Evolutionary conservation across 2,329 filamentous ascomycete genomes (phyloP), one percentile per base, ranked within the genome.

Genomic region (Pseudocercospora fijiensis): DNA sequence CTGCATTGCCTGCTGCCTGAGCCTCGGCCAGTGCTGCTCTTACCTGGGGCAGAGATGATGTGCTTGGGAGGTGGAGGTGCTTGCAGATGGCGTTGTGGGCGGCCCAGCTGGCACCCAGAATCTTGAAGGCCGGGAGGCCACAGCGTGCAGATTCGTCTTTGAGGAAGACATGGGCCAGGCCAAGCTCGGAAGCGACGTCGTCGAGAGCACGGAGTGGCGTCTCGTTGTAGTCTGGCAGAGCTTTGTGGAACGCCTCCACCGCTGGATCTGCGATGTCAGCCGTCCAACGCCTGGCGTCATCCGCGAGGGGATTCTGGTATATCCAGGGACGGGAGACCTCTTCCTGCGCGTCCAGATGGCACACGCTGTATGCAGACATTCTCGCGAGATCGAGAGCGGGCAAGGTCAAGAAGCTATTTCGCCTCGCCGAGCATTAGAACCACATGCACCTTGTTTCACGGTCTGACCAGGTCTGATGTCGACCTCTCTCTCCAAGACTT

Each of bases 51-150:
- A 88, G 70, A 2, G 77, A 72, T 0, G 80, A 73, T 0, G 78
- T 78, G 0, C 78, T 66, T 0, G 81, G 74, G 0, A 86, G 75
- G 1, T 72, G 74, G 0, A 87, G 75, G 7, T 77, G 74, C 1
- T 77, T 71, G 0, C 78, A 73, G 6, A 91, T 71, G 13, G 87
- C 85, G 6, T 84, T 82, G 69, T 86, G 88, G 2, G 85, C 82
- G 0, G 85, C 89, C 89, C 89, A 94, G 0, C 88, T 90, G 0
- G 90, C 90, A 20, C 90, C 91, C 0, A 93, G 83, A 51, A 93
- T 90, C 76, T 95, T 95, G 81, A 93, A 94, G 0, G 90, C 84
- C 0, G 89, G 88, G 1, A 93, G 80, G 0, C 87, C 87, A 41
- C 91, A 85, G 4, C 90, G 84, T 59, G 77, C 80, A 27, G 84